Base-by-base conservation (phyloP, 306 rosid genomes). In the Sphenostylis stenocarpa region DNA sequence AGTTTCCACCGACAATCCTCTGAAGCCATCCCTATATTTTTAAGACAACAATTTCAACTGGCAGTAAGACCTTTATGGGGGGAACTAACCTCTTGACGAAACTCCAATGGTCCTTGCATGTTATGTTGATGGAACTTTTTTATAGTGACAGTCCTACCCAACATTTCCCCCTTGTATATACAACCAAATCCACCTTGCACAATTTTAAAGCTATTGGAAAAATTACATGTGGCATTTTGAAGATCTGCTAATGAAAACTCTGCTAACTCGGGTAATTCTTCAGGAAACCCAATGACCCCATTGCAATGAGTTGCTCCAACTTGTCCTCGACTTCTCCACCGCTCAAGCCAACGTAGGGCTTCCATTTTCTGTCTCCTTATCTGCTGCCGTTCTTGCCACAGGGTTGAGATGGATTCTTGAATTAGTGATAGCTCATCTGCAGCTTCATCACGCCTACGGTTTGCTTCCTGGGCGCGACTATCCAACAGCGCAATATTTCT, bases 131-230 rank as follows among this genome's bases (percentile, higher is more conserved):
- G 85, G 43, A 90, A 78, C 87, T 78, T 92, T 81, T 83, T 90
- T 77, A 92, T 81, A 38, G 88, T 89, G 56, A 92, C 91, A 36
- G 97, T 92, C 81, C 89, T 87, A 20, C 96, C 96, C 80, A 86
- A 55, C 93, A 92, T 72, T 88, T 92, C 97, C 65, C 97, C 97
- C 82, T 90, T 92, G 78, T 90, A 92, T 80, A 92, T 84, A 77
- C 76, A 85, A 75, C 97, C 95, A 56, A 76, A 88, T 58, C 91
- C 97, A 36, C 90, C 96, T 74, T 87, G 78, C 43, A 76, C 85
- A 41, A 92, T 70, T 86, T 81, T 88, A 70, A 92, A 92, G 85
- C 94, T 90, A 83, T 90, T 88, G 7, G 97, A 92, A 82, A 92
- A 92, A 78, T 87, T 82, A 84, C 92, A 92, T 4, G 97, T 90